Evolutionary conservation across 2,329 filamentous ascomycete genomes (phyloP).

Genomic region (Diaporthe longicolla): DNA sequence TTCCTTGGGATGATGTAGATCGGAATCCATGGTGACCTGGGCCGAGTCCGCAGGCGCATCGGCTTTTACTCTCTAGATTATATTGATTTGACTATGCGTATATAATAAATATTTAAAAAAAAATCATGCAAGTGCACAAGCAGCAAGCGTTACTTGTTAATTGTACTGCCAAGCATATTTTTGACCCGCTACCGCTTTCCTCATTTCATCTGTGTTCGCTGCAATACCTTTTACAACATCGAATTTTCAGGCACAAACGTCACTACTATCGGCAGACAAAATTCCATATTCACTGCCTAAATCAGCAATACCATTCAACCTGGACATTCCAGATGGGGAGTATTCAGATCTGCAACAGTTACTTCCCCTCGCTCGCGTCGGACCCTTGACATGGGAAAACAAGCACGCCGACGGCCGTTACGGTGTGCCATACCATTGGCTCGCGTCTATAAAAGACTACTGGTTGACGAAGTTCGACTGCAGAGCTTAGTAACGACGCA

Average conservation of each 20-base stretch:
- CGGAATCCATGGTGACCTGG: background rate
- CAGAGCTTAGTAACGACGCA: constrained; percentile 53
- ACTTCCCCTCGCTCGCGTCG: constrained; percentile 1
- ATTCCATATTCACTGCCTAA: background rate
- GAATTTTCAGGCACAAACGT: background rate
- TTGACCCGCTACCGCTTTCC: background rate
- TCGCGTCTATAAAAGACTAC: background rate
- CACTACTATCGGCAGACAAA: background rate
- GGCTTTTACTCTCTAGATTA: background rate
- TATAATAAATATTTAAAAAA: background rate
- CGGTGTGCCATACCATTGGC: constrained; percentile 9
- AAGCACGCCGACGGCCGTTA: constrained; percentile 2
- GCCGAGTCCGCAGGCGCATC: background rate
- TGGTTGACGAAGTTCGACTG: constrained; percentile 64
- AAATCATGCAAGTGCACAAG: background rate
- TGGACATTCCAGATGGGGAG: background rate
- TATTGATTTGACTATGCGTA: background rate
- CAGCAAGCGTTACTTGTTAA: background rate
- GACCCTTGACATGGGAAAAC: constrained; percentile 25
- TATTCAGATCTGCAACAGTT: constrained; percentile 4
- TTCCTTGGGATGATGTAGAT: background rate
- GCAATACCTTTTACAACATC: background rate
- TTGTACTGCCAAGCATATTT: background rate
- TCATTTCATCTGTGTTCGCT: background rate
- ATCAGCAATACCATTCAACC: background rate